These are phyloP conservation scores for Lasiosphaeria ovina DNA, from an alignment of 495 filamentous ascomycete species.

Conservation along the genomic window DNA sequence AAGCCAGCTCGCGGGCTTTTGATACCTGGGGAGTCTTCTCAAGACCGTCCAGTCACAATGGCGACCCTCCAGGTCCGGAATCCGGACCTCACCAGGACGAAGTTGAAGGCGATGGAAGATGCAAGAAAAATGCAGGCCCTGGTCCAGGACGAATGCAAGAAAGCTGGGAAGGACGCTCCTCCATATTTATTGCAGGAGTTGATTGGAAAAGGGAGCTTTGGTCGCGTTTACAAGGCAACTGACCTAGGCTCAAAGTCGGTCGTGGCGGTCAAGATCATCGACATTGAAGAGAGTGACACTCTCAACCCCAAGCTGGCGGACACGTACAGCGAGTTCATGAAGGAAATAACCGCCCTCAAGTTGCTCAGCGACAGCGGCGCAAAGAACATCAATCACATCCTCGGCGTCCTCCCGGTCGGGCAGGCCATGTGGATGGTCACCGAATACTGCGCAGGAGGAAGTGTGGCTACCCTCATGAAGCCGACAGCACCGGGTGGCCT, in stretches of 20 bases:
- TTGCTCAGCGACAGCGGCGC: slow-evolving; percentile 80
- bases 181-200: slow-evolving; percentile 80
- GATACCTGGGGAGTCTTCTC: not conserved
- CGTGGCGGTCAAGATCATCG: slow-evolving; percentile 93
- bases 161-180: slow-evolving; percentile 46
- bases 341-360: slow-evolving; percentile 84
- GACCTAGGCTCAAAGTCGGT: slow-evolving; percentile 58
- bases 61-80: slow-evolving; percentile 42
- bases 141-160: slow-evolving; percentile 48
- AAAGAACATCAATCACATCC: slow-evolving; percentile 85
- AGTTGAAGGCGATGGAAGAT: slow-evolving; percentile 54
- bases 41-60: slow-evolving; percentile 26
- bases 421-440: slow-evolving; percentile 92
- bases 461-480: slow-evolving; percentile 78
- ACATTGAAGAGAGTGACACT: slow-evolving; percentile 85
- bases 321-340: slow-evolving; percentile 79
- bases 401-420: slow-evolving; percentile 83
- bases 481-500: slow-evolving; percentile 67
- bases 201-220: slow-evolving; percentile 94
- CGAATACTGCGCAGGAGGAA: slow-evolving; percentile 93
- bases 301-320: slow-evolving; percentile 71
- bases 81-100: slow-evolving; percentile 34
- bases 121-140: slow-evolving; percentile 52
- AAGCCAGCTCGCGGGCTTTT: no score
- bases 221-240: slow-evolving; percentile 83